Percentiles rank a stretch among this genome's conserved stretches.
phyloP scores from a whole-genome alignment of 305 asterid species.

The Nicotiana rustica region DNA sequence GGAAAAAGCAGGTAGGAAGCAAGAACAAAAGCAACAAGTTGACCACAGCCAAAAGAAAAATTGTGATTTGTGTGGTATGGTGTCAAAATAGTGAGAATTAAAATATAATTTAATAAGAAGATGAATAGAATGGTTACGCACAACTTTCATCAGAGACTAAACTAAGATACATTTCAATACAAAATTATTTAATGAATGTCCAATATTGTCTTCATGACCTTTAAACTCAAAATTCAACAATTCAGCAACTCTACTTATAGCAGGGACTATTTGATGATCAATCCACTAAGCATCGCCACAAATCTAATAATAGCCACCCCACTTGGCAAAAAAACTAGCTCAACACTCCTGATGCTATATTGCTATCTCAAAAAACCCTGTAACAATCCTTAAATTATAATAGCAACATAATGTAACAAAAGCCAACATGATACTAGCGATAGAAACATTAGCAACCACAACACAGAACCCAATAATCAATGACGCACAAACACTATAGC shows the following conservation, averaged over 20 bases:
- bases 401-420: slow-evolving; percentile 5
- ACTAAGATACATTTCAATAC: not conserved
- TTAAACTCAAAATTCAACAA: slow-evolving; percentile 11
- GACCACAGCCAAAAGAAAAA: not conserved
- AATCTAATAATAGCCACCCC: slow-evolving; percentile 17
- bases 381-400: slow-evolving; percentile 22
- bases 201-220: slow-evolving; percentile 16
- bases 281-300: not conserved
- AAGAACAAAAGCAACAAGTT: not conserved
- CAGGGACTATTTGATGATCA: slow-evolving; percentile 1
- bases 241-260: slow-evolving; percentile 11
- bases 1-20: slow-evolving; percentile 23
- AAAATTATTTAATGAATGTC: not conserved
- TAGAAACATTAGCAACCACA: not conserved
- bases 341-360: not conserved
- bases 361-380: not conserved
- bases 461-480: not conserved
- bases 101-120: not conserved
- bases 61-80: slow-evolving; percentile 11
- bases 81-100: not conserved
- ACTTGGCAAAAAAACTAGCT: not conserved
- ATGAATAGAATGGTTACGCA: slow-evolving; percentile 9
- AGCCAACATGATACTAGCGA: not conserved
- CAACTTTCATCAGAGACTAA: not conserved
- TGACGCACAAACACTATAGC: not conserved